Evolutionary conservation across 148 eudicot genomes (phyloP).

Genomic region (Silene conica): DNA sequence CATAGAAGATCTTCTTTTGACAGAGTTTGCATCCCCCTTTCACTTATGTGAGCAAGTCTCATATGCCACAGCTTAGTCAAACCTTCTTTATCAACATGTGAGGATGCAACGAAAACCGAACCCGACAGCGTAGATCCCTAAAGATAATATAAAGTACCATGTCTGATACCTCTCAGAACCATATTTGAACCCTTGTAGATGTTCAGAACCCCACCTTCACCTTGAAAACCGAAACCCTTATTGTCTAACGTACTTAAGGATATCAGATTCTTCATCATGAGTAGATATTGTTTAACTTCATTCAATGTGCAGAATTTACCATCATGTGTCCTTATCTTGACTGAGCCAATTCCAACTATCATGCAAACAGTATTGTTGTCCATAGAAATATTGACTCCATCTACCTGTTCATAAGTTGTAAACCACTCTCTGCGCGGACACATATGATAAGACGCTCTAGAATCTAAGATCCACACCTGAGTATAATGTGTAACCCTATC

Average conservation of each 20-base stretch:
- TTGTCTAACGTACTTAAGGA: not conserved
- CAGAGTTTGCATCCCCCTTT: not conserved
- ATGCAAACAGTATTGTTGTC: no score
- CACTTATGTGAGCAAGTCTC: not conserved
- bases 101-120: not conserved
- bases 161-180: constrained; percentile 7
- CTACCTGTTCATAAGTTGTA: no score
- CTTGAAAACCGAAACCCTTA: constrained; percentile 3
- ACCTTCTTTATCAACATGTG: not conserved
- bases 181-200: constrained; percentile 5
- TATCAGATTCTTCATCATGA: constrained; percentile 15
- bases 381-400: no score
- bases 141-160: constrained; percentile 4
- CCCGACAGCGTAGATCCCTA: not conserved
- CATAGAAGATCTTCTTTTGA: not conserved
- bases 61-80: not conserved
- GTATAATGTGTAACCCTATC: no score
- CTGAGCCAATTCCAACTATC: not conserved
- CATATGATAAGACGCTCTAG: no score
- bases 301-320: constrained; percentile 9
- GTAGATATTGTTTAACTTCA: not conserved
- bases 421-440: no score
- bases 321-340: constrained; percentile 7
- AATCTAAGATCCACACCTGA: no score
- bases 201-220: constrained; percentile 7